Conservation (phyloP, 2,329 filamentous ascomycete species). For the Hysterium pulicare region DNA sequence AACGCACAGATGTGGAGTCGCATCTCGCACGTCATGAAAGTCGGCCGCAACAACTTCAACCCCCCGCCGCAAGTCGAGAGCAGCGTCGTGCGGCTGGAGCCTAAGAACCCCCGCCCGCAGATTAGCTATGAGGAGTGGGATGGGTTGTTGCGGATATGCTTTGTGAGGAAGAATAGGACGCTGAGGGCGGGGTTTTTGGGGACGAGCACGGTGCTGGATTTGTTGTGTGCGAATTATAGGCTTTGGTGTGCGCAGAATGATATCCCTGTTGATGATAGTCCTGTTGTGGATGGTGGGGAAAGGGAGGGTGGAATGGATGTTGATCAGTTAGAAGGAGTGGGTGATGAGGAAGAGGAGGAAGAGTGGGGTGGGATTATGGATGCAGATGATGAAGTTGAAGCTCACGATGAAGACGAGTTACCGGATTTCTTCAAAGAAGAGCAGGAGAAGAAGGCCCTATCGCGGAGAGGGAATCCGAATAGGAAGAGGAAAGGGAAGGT, state of each 20-base stretch:
- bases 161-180: slow-evolving; percentile 88
- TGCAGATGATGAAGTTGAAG: slow-evolving; percentile 54
- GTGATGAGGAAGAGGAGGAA: slow-evolving; percentile 39
- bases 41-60: slow-evolving; percentile 94
- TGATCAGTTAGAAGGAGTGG: no score
- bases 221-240: slow-evolving; percentile 85
- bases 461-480: slow-evolving; percentile 50
- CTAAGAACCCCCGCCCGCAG: slow-evolving; percentile 78
- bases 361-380: slow-evolving; percentile 51
- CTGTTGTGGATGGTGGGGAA: slow-evolving; percentile 25
- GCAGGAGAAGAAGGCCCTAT: slow-evolving; percentile 52
- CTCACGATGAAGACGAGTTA: slow-evolving; percentile 65
- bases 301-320: slow-evolving; percentile 49
- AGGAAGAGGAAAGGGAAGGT: slow-evolving; percentile 75
- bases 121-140: slow-evolving; percentile 97
- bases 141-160: slow-evolving; percentile 76
- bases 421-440: slow-evolving; percentile 80
- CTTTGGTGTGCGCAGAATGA: slow-evolving; percentile 88
- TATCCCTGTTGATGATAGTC: slow-evolving; percentile 67
- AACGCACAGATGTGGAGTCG: slow-evolving; percentile 92
- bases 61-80: slow-evolving; percentile 91
- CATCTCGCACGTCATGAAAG: slow-evolving; percentile 77
- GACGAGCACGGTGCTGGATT: slow-evolving; percentile 72
- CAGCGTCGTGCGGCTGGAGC: slow-evolving; percentile 84
- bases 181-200: slow-evolving; percentile 77